These are phyloP conservation scores for Diphasiastrum complanatum DNA, from an alignment of 83 land plant species.

Conservation along the genomic window DNA sequence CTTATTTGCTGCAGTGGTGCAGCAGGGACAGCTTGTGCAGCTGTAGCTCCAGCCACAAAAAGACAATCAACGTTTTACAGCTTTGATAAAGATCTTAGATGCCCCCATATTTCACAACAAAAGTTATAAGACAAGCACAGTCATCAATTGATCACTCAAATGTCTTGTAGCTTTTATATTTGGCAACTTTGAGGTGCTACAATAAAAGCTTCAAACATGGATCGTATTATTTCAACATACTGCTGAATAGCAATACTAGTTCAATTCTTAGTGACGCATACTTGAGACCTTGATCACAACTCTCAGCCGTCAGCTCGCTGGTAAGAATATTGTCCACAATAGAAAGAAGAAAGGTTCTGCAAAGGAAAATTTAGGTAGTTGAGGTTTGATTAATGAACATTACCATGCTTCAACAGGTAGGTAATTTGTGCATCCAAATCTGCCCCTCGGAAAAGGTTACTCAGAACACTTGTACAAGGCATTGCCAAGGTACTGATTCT, in stretches of 20 bases:
- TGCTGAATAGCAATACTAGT: no score
- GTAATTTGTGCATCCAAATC: conserved; percentile 92
- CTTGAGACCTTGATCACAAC: no score
- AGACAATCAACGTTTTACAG: neutral
- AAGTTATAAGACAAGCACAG: neutral
- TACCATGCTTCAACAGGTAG: conserved; percentile 86
- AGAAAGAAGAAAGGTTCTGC: no score
- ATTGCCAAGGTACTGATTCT: conserved; percentile 77
- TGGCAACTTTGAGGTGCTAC: no score
- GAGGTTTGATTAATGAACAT: neutral
- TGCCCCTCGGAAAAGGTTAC: conserved; percentile 83
- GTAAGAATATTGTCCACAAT: no score
- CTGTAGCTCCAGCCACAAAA: conserved; percentile 26
- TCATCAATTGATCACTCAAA: no score
- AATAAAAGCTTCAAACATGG: no score
- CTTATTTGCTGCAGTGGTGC: conserved; percentile 61
- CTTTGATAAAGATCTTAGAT: neutral
- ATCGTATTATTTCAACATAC: no score
- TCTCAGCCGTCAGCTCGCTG: no score
- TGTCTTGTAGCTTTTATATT: no score
- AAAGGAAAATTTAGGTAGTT: no score
- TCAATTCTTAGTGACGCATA: no score
- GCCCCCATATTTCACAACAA: neutral
- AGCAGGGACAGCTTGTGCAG: conserved; percentile 58
- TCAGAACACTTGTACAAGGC: conserved; percentile 70